A percentile compares a stretch with the other conserved stretches of the same genome.
Evolutionary conservation across 768 basidiomycete genomes (phyloP).

Genomic region (Sutorius australiensis): DNA sequence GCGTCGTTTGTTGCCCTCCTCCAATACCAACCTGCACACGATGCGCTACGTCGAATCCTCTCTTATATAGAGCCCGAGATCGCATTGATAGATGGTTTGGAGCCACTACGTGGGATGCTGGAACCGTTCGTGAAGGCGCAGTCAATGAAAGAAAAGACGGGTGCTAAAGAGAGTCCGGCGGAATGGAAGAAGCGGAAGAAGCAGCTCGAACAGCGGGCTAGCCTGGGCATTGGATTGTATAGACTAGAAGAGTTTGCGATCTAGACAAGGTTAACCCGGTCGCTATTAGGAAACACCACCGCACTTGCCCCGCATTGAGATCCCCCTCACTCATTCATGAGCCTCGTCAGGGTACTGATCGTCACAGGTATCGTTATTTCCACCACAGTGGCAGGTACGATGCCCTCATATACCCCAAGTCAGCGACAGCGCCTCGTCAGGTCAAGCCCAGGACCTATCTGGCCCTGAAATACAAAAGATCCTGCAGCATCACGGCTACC

Average conservation of each 20-base stretch:
- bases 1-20: constrained; percentile 66
- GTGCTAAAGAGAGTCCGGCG: constrained; percentile 30
- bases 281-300: background rate
- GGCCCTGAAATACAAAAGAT: constrained; percentile 59
- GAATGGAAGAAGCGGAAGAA: constrained; percentile 56
- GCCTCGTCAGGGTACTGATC: constrained; percentile 20
- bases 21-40: constrained; percentile 58
- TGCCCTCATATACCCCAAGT: constrained; percentile 33
- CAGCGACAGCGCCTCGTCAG: constrained; percentile 65
- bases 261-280: constrained; percentile 23
- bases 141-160: constrained; percentile 42
- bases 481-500: constrained; percentile 37
- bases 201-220: constrained; percentile 48
- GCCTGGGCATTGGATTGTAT: constrained; percentile 59
- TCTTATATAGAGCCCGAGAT: constrained; percentile 56
- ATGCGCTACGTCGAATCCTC: constrained; percentile 46
- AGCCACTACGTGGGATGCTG: constrained; percentile 56
- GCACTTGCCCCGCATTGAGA: background rate
- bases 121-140: constrained; percentile 62
- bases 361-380: constrained; percentile 24
- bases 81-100: constrained; percentile 43
- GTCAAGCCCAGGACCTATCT: constrained; percentile 53
- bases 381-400: background rate
- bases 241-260: constrained; percentile 68
- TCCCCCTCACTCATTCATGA: constrained; percentile 20